These are phyloP conservation scores for Rhizopogon sp. DNA, from an alignment of 768 basidiomycete genomes.

Conservation along the genomic window DNA sequence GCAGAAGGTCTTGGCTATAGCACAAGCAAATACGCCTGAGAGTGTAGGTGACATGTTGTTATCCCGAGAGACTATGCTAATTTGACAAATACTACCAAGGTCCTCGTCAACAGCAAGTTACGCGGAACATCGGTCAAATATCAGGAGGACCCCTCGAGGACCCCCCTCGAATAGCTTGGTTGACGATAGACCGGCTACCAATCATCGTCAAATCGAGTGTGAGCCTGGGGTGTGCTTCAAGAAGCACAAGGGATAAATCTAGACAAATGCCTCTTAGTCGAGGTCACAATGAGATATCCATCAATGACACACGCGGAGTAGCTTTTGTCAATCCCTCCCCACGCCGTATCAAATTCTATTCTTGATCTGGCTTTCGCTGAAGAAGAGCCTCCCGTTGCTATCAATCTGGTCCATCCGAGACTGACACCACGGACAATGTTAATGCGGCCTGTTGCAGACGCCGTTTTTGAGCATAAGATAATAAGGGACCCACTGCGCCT, in stretches of 20 bases:
- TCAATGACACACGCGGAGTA: constrained; percentile 5
- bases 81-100: constrained; percentile 9
- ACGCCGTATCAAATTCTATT: constrained; percentile 28
- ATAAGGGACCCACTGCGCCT: constrained; percentile 8
- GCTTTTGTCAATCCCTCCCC: constrained; percentile 14
- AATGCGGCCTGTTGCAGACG: too few relatives aligned
- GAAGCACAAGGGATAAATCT: constrained; percentile 30
- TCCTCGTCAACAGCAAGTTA: constrained; percentile 13
- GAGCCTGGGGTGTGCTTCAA: constrained; percentile 19
- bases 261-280: background rate
- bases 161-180: too few relatives aligned
- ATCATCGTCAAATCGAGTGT: constrained; percentile 29
- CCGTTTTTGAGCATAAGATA: too few relatives aligned
- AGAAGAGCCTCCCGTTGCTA: constrained; percentile 13
- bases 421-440: constrained; percentile 7
- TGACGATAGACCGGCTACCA: constrained; percentile 13
- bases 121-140: constrained; percentile 26
- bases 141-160: constrained; percentile 24
- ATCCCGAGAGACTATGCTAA: background rate
- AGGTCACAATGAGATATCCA: background rate
- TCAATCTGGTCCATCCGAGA: constrained; percentile 37
- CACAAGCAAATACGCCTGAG: constrained; percentile 26
- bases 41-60: constrained; percentile 3
- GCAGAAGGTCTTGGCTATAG: constrained; percentile 33
- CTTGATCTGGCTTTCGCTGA: constrained; percentile 26